Evolutionary conservation across 208 protist genomes (phyloP).

Genomic region (Acanthamoeba lenticulata): DNA sequence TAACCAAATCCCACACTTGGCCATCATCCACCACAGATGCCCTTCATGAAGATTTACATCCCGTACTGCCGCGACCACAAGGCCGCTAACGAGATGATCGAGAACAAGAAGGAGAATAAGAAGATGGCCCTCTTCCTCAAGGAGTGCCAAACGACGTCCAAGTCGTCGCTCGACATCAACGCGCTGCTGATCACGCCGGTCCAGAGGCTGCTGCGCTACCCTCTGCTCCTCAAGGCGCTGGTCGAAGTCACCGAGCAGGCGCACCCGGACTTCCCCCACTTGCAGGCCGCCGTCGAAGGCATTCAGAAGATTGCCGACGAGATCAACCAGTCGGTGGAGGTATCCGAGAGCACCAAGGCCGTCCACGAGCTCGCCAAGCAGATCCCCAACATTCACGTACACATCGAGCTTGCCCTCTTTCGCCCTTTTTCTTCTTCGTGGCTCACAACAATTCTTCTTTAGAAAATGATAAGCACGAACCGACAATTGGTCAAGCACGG

Average conservation of each 20-base stretch:
- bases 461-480: background rate
- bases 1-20: background rate
- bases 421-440: background rate
- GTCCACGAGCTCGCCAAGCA: background rate
- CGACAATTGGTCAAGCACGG: constrained; percentile 43
- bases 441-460: background rate
- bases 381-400: constrained; percentile 27
- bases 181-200: constrained; percentile 42
- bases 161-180: constrained; percentile 21
- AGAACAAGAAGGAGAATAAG: constrained; percentile 1
- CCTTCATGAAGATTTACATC: constrained; percentile 57
- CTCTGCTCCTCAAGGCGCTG: background rate
- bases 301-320: constrained; percentile 47
- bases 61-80: constrained; percentile 3
- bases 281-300: background rate
- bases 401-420: background rate
- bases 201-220: constrained; percentile 14
- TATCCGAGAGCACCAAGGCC: constrained; percentile 10
- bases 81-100: background rate
- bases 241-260: background rate
- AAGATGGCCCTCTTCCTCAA: constrained; percentile 19
- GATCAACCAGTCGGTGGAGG: constrained; percentile 29
- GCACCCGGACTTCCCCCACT: background rate
- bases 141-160: background rate
- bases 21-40: background rate